Conservation (phyloP, 2,329 filamentous ascomycete genomes). For the Cladosporium sphaerospermum region DNA sequence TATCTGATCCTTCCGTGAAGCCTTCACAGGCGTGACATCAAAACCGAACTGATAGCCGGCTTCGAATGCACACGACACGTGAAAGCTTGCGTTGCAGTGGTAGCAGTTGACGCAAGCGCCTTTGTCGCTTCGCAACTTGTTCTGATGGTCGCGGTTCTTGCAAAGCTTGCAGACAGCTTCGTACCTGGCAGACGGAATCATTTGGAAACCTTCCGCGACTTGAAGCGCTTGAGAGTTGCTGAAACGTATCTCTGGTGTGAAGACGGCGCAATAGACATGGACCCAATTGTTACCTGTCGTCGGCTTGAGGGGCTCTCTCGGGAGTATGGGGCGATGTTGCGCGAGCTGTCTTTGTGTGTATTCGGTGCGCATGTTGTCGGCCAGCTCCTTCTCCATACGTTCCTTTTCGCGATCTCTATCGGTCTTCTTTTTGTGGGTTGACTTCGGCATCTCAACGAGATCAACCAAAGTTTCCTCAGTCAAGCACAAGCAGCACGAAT, state of each 20-base stretch:
- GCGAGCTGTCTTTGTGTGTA: constrained; percentile 80
- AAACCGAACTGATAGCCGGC: constrained; percentile 80
- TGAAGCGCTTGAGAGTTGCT: constrained; percentile 75
- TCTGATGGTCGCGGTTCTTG: constrained; percentile 51
- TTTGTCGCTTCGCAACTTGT: constrained; percentile 24
- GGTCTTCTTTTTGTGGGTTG: constrained; percentile 78
- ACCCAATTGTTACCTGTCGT: constrained; percentile 98
- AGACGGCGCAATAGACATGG: constrained; percentile 87
- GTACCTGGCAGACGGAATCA: constrained; percentile 67
- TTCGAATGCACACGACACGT: constrained; percentile 85
- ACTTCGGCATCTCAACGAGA: constrained; percentile 74
- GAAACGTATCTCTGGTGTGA: constrained; percentile 89
- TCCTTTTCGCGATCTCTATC: constrained; percentile 90
- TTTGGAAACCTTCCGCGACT: constrained; percentile 82
- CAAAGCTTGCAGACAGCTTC: constrained; percentile 79
- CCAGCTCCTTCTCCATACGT: constrained; percentile 74
- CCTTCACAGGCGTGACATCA: constrained; percentile 83
- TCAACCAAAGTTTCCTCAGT: constrained; percentile 75
- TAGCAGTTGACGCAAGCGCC: constrained; percentile 83
- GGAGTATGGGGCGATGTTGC: constrained; percentile 72
- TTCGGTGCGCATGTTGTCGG: constrained; percentile 69
- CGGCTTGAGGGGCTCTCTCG: constrained; percentile 84
- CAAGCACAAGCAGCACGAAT: constrained; percentile 89
- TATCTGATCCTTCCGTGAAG: constrained; percentile 73
- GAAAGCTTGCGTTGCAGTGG: constrained; percentile 65